Percentiles rank a stretch among this genome's conserved stretches.
These are phyloP conservation scores for Grigorovia yakushimaensis DNA, from an alignment of 805 yeast genomes.

Conservation along the genomic window DNA sequence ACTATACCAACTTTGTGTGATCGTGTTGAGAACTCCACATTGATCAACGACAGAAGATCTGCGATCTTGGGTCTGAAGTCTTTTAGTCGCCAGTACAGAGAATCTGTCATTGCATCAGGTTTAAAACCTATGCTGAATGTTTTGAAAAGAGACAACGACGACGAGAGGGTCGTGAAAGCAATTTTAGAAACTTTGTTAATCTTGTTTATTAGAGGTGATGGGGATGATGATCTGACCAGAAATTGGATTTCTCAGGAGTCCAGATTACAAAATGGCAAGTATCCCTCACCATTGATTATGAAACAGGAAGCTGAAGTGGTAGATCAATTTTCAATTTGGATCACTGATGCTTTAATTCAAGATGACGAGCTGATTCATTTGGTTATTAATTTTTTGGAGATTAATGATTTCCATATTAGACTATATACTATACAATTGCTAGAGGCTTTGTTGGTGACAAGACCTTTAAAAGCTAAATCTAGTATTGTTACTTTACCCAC, in stretches of 20 bases:
- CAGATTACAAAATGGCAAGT: conserved; percentile 63
- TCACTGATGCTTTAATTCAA: conserved; percentile 86
- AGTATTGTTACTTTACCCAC: conserved; percentile 63
- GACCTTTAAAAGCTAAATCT: conserved; percentile 67
- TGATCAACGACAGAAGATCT: conserved; percentile 78
- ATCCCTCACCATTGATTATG: conserved; percentile 60
- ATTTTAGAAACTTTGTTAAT: conserved; percentile 78
- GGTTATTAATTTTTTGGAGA: conserved; percentile 38
- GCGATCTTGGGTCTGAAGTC: conserved; percentile 86
- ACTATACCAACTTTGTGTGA: conserved; percentile 86
- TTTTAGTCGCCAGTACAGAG: conserved; percentile 81
- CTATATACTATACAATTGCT: conserved; percentile 76
- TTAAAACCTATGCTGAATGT: conserved; percentile 62
- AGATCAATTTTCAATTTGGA: conserved; percentile 89
- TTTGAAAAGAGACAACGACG: conserved; percentile 55
- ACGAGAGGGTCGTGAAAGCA: conserved; percentile 64
- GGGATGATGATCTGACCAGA: conserved; percentile 51
- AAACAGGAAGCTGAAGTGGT: conserved; percentile 39
- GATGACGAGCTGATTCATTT: conserved; percentile 33
- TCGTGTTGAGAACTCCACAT: conserved; percentile 69
- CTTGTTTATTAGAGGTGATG: conserved; percentile 63
- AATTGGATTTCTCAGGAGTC: conserved; percentile 70
- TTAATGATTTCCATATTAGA: conserved; percentile 65
- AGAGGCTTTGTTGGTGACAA: conserved; percentile 70
- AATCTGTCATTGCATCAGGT: conserved; percentile 81